Percentiles rank a stretch among this genome's conserved stretches.
Evolutionary conservation across 768 basidiomycete genomes (phyloP).

Genomic region (Rossbeevera mucosa): DNA sequence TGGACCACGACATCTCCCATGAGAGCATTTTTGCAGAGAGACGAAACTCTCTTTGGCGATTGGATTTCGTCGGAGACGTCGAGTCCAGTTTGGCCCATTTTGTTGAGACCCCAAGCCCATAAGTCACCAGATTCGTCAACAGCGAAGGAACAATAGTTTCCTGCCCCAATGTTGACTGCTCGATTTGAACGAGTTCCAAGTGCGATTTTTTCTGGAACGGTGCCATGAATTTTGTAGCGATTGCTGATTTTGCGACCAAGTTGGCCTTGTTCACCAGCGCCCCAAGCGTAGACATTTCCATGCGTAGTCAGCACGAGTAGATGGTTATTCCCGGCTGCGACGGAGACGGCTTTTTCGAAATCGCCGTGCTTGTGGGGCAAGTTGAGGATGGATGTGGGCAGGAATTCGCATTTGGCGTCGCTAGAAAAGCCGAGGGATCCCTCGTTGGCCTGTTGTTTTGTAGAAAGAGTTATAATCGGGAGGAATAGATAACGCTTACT

Average conservation of each 20-base stretch:
- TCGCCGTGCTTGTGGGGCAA: constrained; percentile 59
- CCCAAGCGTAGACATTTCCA: constrained; percentile 86
- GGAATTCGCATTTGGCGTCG: constrained; percentile 61
- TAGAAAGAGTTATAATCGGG: constrained; percentile 2
- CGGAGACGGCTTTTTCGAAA: constrained; percentile 64
- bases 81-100: constrained; percentile 77
- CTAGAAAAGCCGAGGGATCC: constrained; percentile 82
- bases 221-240: constrained; percentile 84
- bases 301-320: constrained; percentile 83
- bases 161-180: constrained; percentile 71
- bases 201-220: constrained; percentile 79
- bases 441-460: constrained; percentile 53
- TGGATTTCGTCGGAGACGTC: constrained; percentile 49
- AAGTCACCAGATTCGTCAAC: constrained; percentile 78
- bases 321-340: constrained; percentile 85
- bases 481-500: constrained; percentile 42
- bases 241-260: constrained; percentile 88
- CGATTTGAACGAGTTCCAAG: constrained; percentile 65
- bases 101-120: constrained; percentile 97
- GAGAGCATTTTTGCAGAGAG: constrained; percentile 58
- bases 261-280: constrained; percentile 86
- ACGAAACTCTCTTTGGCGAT: constrained; percentile 58
- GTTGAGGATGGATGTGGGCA: constrained; percentile 55
- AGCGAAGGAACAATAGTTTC: constrained; percentile 86
- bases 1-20: constrained; percentile 59